Conservation (phyloP, 192 early-diverging fungal species). For the Backusella sp. region DNA sequence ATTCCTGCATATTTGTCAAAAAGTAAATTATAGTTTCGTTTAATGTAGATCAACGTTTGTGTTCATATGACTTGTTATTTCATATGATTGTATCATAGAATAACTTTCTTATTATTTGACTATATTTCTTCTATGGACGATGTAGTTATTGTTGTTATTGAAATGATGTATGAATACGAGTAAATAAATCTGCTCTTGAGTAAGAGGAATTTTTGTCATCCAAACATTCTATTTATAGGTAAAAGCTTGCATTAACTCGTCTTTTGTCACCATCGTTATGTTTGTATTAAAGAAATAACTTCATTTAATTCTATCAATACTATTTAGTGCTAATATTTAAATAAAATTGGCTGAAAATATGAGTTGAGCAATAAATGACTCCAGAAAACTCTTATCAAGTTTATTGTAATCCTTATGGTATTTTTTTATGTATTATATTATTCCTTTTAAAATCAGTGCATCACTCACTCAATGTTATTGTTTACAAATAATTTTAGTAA, state of each 20-base stretch:
- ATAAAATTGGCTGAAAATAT: neutral
- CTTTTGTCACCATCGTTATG: neutral
- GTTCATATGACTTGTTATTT: neutral
- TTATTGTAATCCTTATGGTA: neutral
- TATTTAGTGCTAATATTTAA: neutral
- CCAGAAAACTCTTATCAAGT: neutral
- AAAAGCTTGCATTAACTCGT: constrained; percentile 1
- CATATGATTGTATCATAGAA: neutral
- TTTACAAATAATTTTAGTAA: neutral
- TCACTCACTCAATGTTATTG: neutral
- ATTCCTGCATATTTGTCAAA: neutral
- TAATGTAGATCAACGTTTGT: neutral
- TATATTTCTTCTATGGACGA: neutral
- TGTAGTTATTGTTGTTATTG: neutral
- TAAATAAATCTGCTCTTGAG: neutral
- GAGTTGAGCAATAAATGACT: neutral
- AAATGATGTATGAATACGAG: neutral
- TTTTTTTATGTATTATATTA: neutral
- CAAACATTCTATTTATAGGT: constrained; percentile 4
- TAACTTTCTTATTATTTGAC: neutral
- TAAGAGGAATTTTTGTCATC: neutral
- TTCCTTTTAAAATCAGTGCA: neutral
- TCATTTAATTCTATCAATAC: neutral
- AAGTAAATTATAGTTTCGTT: neutral
- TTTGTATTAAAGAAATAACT: neutral